Conservation (phyloP, 208 protist species). For the Wallacemonas sp. region DNA sequence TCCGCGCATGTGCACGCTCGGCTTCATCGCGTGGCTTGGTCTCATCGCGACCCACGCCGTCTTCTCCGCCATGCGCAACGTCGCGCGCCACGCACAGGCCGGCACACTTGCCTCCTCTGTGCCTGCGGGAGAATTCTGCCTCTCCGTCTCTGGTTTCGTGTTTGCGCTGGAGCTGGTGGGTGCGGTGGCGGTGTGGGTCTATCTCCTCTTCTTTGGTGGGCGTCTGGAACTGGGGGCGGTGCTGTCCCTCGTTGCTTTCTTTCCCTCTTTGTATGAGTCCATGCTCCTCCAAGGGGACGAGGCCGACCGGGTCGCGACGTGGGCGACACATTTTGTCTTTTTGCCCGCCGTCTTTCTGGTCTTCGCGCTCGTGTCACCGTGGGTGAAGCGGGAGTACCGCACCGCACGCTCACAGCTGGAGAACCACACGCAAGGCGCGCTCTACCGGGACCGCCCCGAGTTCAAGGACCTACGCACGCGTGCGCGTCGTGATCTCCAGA, state of each 20-base stretch:
- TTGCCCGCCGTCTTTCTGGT: conserved; percentile 31
- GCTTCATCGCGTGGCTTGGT: conserved; percentile 13
- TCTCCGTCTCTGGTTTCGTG: neutral
- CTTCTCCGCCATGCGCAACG: conserved; percentile 24
- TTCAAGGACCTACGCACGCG: conserved; percentile 15
- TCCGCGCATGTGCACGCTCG: conserved; percentile 7
- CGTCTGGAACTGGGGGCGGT: conserved; percentile 28
- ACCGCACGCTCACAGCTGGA: conserved; percentile 31
- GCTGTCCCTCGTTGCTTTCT: conserved; percentile 34
- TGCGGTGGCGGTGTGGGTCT: conserved; percentile 32
- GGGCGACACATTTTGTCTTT: conserved; percentile 43
- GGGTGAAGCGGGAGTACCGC: conserved; percentile 34
- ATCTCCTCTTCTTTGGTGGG: conserved; percentile 35
- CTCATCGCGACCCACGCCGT: conserved; percentile 24
- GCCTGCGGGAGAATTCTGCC: neutral
- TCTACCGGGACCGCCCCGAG: conserved; percentile 44
- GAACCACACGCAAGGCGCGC: conserved; percentile 27
- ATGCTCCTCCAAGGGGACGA: conserved; percentile 42
- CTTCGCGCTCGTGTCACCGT: conserved; percentile 33
- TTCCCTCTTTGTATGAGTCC: conserved; percentile 52
- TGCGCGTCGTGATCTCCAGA: conserved; percentile 2
- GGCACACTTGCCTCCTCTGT: neutral
- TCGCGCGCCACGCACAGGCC: neutral
- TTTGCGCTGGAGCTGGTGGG: conserved; percentile 39
- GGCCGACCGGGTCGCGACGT: conserved; percentile 38